Conservation (phyloP, 805 yeast genomes). For the Sporopachydermia quercuum region DNA sequence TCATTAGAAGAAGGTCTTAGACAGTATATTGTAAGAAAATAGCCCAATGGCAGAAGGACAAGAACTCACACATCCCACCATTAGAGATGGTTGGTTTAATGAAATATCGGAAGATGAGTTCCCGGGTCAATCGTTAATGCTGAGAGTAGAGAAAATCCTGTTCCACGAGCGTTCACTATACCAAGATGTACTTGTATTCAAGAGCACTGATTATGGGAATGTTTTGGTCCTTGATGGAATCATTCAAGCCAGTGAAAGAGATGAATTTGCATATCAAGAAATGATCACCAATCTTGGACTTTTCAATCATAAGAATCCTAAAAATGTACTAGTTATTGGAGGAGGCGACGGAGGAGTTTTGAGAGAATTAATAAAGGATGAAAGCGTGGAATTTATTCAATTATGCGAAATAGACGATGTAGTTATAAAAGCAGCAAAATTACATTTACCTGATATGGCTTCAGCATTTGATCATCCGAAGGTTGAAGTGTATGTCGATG, state of each 20-base stretch:
- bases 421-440: constrained; percentile 59
- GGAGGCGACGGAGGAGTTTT: constrained; percentile 99
- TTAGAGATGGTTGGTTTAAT: constrained; percentile 88
- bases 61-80: constrained; percentile 12
- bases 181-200: constrained; percentile 89
- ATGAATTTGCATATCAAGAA: constrained; percentile 95
- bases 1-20: no score
- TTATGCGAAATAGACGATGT: constrained; percentile 93
- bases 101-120: constrained; percentile 92
- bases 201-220: constrained; percentile 87
- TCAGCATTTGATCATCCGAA: constrained; percentile 76
- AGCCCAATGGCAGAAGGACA: no score
- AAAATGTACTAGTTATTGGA: constrained; percentile 86
- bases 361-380: constrained; percentile 87
- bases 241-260: constrained; percentile 93
- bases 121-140: constrained; percentile 97
- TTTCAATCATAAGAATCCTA: constrained; percentile 89
- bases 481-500: constrained; percentile 83
- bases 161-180: constrained; percentile 77
- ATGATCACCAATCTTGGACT: constrained; percentile 92
- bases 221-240: constrained; percentile 90
- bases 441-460: constrained; percentile 80
- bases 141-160: constrained; percentile 74
- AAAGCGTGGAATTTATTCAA: constrained; percentile 72
- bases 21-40: no score